Evolutionary conservation across 1,139 yeast species (phyloP), one percentile per base, ranked within the genome.

Genomic region (Yamadazyma blattariae): DNA sequence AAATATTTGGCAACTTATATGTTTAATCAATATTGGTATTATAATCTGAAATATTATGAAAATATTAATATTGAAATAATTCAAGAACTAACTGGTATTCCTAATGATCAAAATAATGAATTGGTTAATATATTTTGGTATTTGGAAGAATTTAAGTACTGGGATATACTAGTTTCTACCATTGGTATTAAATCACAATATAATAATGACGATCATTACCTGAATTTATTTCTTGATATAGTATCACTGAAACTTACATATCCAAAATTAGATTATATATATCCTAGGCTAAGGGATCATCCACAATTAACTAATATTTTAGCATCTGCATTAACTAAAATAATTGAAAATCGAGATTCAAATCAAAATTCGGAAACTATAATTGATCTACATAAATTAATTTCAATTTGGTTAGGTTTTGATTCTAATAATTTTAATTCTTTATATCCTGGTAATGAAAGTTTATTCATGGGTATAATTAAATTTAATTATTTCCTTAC

Each of bases 21-120:
- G 12, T 62, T 62, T 36, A 24, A 34, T 14, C 64, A 58, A 32
- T 64, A 37, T 40, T 64, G 71, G 67, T 34, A 36, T 11, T 55
- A 50, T 29, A 55, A 25, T 17, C 26, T 25, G 1, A 32, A 20
- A 7, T 47, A 47, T 27, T 47, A 44, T 28, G 50, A 49, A 10
- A 45, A 50, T 15, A 46, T 56, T 26, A 48, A 47, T n/a, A 41
- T 41, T 14, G 42, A 34, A n/a, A 40, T 46, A 2, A 37, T 55
- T 7, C 41, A 39, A 14, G 41, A 48, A 10, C 46, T 59, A 20
- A 52, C 51, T 18, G 56, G 56, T 11, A 29, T 45, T 13, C 28
- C 35, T 6, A 44, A 44, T 19, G 37, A 42, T 24, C 9, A 12
- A 3, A 16, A 17, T 7, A n/a, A n/a, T n/a, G n/a, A n/a, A n/a